Evolutionary conservation across 768 basidiomycete genomes (phyloP).

Genomic region (Trametopsis cervina): DNA sequence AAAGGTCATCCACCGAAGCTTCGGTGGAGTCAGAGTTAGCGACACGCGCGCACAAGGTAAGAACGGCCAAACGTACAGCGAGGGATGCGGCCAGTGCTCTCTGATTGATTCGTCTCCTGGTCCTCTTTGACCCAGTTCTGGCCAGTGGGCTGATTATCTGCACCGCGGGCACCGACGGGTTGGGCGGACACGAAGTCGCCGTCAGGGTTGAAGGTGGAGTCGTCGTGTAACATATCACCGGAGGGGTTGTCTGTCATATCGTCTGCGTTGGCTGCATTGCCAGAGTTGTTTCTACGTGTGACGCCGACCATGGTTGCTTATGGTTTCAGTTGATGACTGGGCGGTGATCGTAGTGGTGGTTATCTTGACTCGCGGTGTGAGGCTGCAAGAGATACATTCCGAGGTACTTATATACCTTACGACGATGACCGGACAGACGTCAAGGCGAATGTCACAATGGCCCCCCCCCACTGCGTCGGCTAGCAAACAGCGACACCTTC

Average conservation of each 20-base stretch:
- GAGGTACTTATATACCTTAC: too few species aligned
- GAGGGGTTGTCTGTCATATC: conserved; percentile 17
- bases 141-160: conserved; percentile 17
- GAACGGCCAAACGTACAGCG: conserved; percentile 8
- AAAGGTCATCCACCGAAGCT: conserved; percentile 21
- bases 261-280: too few species aligned
- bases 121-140: conserved; percentile 17
- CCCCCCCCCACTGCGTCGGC: too few species aligned
- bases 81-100: conserved; percentile 17
- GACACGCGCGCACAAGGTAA: not conserved
- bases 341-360: too few species aligned
- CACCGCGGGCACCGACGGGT: conserved; percentile 20
- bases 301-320: too few species aligned
- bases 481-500: too few species aligned
- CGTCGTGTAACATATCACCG: conserved; percentile 16
- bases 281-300: too few species aligned
- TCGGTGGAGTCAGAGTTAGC: not conserved
- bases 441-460: too few species aligned
- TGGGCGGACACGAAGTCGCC: conserved; percentile 9
- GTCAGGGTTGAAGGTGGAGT: conserved; percentile 16
- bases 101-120: conserved; percentile 15
- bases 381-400: too few species aligned
- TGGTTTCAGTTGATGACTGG: too few species aligned
- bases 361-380: too few species aligned
- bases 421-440: too few species aligned